Base-by-base conservation (phyloP, 2,329 filamentous ascomycete species). In the Colletotrichum sp. region DNA sequence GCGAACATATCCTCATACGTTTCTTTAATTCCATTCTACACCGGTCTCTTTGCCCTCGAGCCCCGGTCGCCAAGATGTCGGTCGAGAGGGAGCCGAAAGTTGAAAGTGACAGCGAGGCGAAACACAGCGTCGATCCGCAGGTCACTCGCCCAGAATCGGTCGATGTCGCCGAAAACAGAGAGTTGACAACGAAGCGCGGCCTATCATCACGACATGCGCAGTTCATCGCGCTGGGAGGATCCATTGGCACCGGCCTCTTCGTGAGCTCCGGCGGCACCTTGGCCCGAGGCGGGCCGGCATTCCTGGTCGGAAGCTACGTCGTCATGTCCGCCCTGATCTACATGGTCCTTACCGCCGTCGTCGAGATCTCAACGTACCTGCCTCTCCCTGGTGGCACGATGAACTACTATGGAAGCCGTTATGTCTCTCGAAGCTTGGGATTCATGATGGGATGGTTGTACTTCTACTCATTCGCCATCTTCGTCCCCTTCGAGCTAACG, bases 371-470 rank as follows among this genome's bases (percentile, higher is more conserved):
- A 16, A 68, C 91, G 0, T 92, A 62, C 30, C 55, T 75, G 18
- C 76, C 76, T 30, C 39, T 76, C 5, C 64, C 32, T 1, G 76
- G 76, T 1, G 68, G 69, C 39, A 57, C 66, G 6, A 66, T 60
- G 32, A 28, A 39, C 18, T 64, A 66, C 34, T 77, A 44, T 55
- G 82, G 83, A n/a, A 59, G 28, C 6, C 86, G 89, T 52, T 90
- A 88, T 73, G 87, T 90, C 18, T 89, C 90, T 78, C 88, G 89
- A 80, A 86, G 88, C 1, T 86, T 90, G 77, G 89, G 89, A 1
- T 90, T 90, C 75, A 88, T 88, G 6, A 81, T 90, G 59, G 90
- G 89, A 0, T 91, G 89, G 90, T 91, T 91, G 77, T 91, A 91
- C 81, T 93, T 91, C 91, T 92, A 93, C 57, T 65, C 34, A 15